Evolutionary conservation across 495 filamentous ascomycete genomes (phyloP), one percentile per base, ranked within the genome.

Genomic region (Penicillium antarcticum): DNA sequence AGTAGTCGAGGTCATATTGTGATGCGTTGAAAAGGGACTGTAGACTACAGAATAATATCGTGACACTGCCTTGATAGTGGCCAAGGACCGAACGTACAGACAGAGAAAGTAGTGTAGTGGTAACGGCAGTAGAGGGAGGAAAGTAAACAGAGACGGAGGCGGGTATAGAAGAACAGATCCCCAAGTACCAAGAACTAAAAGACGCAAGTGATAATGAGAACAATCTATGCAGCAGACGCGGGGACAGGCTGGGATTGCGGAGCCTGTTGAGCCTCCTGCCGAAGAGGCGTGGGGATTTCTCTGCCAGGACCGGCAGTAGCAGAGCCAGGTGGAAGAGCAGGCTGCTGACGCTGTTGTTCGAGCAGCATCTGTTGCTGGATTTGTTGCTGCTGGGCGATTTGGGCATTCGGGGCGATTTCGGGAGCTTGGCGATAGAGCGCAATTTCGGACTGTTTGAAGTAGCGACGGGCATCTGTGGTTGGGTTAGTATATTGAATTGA

Each of bases 401-500:
- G 69, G 9, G 74, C 68, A 3, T 68, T 77, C 24, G 65, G 54
- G 48, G 74, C 71, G 54, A 75, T 74, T 52, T 81, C 92, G 26
- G 94, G 94, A 18, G 91, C 85, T 79, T 97, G 94, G 47, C 95
- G 87, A 76, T 88, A 97, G 40, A 99, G 87, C 48, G 96, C 90
- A 65, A 99, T 99, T 72, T 99, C 94, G 45, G 91, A 96, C 71
- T 99, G 94, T 67, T 99, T 99, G 78, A 99, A 99, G 74, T 99
- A 99, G 53, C 94, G 84, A 56, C 94, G 80, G 36, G 95, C 95
- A 67, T 99, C 94, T 95, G 61, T 40, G 35, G 17, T 49, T 11
- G 36, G 9, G 29, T 49, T 42, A 49, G 47, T 34, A 16, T 33
- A 44, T 26, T 52, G 42, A 48, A 33, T 34, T 43, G 9, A 23